Evolutionary conservation across 805 yeast genomes (phyloP), one percentile per base, ranked within the genome.

Genomic region (Wickerhamiella musiphila): DNA sequence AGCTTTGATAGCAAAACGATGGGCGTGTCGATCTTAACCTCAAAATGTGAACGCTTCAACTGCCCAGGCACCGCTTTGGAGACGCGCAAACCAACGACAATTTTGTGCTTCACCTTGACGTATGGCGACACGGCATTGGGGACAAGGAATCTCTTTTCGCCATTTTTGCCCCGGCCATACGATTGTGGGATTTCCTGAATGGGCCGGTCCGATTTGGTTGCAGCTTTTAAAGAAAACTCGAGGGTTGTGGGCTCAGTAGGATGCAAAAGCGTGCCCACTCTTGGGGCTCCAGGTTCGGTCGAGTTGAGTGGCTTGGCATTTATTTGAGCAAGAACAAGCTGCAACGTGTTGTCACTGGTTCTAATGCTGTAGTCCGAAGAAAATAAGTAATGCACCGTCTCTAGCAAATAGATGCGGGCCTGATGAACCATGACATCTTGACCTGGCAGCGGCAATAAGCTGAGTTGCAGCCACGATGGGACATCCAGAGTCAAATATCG

Each of bases 341-440:
- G 27, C 17, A 45, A 35, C 23, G 36, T 33, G 14, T 48, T 39
- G 31, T 47, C 51, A 2, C 38, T 33, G 23, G 45, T 38, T 18
- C 38, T 40, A 24, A 47, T 47, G 9, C 36, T 28, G 8, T 37
- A 29, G 25, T 44, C 49, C 11, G 46, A 35, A 10, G 49, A 43
- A 35, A 44, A 47, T n/a, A 43, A 32, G 18, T 47, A 47, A 16
- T 44, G 31, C 13, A 45, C 47, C 15, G 35, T 32, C 35, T 47
- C 52, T 22, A 37, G 27, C 21, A 38, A 29, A 26, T 35, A 43
- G 2, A 45, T 42, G 19, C 44, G 41, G 8, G 44, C 36, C 31
- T 92, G 63, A 50, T 79, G 93, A 18, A 82, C 56, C 29, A 73
- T 70, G 10, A 81, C 67, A 44, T 78, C 77, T 22, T 75, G 84